Evolutionary conservation across 2,329 filamentous ascomycete genomes (phyloP), one percentile per base, ranked within the genome.

Genomic region (Xylaria sp.): DNA sequence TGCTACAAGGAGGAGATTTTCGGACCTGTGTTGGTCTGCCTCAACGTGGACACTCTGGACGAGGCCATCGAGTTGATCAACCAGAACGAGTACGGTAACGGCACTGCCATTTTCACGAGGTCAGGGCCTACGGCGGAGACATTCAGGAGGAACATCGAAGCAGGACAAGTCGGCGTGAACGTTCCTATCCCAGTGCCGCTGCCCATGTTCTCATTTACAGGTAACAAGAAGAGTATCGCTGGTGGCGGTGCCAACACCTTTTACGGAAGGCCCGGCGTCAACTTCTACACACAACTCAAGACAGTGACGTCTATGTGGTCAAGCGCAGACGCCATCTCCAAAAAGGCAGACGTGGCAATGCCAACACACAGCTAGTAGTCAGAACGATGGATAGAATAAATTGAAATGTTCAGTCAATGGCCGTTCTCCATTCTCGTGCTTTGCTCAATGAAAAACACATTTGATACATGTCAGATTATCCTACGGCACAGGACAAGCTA

Each of bases 281-380:
- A 92, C 78, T 99, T 99, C 79, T 98, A 97, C 82, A 99, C 96
- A 3, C 96, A 98, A 83, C 88, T 92, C 78, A 98, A 99, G 92
- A 99, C 96, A 2, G 96, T 99, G 57, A 99, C 96, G 61, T 91
- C 93, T 73, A 83, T 97, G 79, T 99, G 96, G 96, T 89, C 89
- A 77, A 89, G 87, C 69, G 90, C 94, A 76, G 94, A 97, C 82
- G 94, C 93, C 0, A 87, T 96, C 57, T 90, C 89, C 63, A 92
- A 90, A 73, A 95, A 94, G 87, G 94, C 94, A 18, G 89, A 90
- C 76, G 93, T 97, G 12, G 87, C 92, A 70, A 98, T 98, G 95
- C 95, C 95, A 23, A 87, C 84, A 28, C 81, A 83, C 43, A 80
- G 74, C 50, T 83, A 63, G 60, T 43, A 12, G 20, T 3, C 12